Base-by-base conservation (phyloP, 2,329 filamentous ascomycete species). In the Fusarium nematophilum region DNA sequence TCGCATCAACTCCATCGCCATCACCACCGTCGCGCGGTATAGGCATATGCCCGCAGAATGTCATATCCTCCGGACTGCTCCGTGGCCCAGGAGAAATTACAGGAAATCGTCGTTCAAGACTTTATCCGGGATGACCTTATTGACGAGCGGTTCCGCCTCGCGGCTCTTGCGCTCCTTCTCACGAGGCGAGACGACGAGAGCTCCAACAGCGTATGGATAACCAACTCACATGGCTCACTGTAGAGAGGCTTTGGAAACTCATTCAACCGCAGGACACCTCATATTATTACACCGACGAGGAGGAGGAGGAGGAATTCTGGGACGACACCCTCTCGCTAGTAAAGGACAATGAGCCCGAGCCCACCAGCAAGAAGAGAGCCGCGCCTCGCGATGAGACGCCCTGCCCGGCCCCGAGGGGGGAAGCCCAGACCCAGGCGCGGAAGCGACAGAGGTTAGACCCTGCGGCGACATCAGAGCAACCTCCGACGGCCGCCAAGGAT, bases 381-480 rank as follows among this genome's bases (percentile, higher is more conserved):
- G 31, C 57, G 8, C 48, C 57, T 25, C 57, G 25, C 26, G 50
- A 57, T n/a, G 61, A 66, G 36, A 44, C 38, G 3, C 39, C 49
- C 27, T 30, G 45, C 9, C 34, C 50, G n/a, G n/a, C 44, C 7
- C 25, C 60, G 15, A 43, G 23, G 27, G 53, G 29, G 9, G 47
- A 51, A 17, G 27, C 63, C 25, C 46, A 45, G 36, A 9, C 49
- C 25, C 49, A 48, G 25, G 46, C 52, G 37, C 44, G 17, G 11
- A 68, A 68, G 31, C 57, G 63, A 21, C 57, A 53, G 34, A 54
- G 52, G 34, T 27, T 53, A 25, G 54, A 53, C 31, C 7, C 46
- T 44, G 50, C 52, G 11, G 9, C 23, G 9, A 44, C 10, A 30
- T 15, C 25, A 11, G 15, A 18, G 21, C 59, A 33, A 45, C 46